Evolutionary conservation across 2,329 filamentous ascomycete genomes (phyloP), one percentile per base, ranked within the genome.

Genomic region (Torrubiellomyces zombiae): DNA sequence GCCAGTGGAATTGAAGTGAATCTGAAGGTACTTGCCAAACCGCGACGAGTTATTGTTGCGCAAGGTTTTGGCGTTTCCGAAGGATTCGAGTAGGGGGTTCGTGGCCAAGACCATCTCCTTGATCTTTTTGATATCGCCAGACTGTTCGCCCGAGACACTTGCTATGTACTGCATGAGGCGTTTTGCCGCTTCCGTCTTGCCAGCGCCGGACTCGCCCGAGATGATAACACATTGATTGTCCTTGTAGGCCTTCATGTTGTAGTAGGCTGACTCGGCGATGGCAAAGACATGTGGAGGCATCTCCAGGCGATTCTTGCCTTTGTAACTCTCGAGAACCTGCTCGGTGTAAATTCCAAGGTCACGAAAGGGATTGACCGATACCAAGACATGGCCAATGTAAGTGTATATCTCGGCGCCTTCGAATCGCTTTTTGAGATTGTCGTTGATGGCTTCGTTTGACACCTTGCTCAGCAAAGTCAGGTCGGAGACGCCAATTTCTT

Each of bases 181-280:
- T 66, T 98, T 95, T 32, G 89, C 89, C 5, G 89, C 89, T 55
- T 98, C 89, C 9, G 89, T 98, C 64, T 98, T 98, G 50, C 89
- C 89, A 17, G 89, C 89, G 47, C 89, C 89, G 3, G 89, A 95
- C 56, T 98, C 89, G 47, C 89, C 89, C 4, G 89, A 95, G 40
- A 98, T 98, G 53, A 98, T 98, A 38, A 98, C 86, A 57, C 89
- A 95, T 53, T 98, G 89, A 58, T 95, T 95, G 41, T 95, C 89
- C 45, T 82, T 82, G 63, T 98, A 98, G 23, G 85, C 86, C 53
- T 95, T 95, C 89, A 98, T 95, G 60, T 98, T 95, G 60, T 95
- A 95, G 61, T 98, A 98, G 28, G 85, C 55, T 6, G 86, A 78
- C 55, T 98, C 89, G 46, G 89, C 89, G 44, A 98, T 89, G 32